phyloP scores from a whole-genome alignment of 2,329 filamentous ascomycete genomes.

The Aspergillus floridensis region DNA sequence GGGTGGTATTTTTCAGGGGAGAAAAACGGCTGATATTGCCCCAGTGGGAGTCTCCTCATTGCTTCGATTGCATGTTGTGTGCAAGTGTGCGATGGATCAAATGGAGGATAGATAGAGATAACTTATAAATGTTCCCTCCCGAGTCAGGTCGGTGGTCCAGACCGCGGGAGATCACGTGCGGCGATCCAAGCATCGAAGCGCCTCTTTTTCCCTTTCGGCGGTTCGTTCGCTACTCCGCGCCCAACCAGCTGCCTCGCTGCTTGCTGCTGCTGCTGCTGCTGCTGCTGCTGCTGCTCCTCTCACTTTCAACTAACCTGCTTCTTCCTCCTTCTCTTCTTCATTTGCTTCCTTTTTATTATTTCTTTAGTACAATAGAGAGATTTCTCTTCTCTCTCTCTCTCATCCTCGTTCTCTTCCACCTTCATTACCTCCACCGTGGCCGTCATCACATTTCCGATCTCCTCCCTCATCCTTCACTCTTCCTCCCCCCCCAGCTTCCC shows the following conservation, averaged over 20 bases:
- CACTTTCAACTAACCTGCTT: neutral
- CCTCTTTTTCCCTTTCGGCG: constrained; percentile 9
- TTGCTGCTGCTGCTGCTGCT: neutral
- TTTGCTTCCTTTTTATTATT: neutral
- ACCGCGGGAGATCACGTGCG: constrained; percentile 20
- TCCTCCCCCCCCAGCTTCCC: constrained; percentile 13
- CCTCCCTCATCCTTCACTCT: neutral
- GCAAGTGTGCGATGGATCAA: neutral
- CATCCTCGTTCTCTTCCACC: neutral
- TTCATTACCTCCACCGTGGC: neutral
- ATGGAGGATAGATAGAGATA: neutral
- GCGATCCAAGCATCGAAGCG: constrained; percentile 16
- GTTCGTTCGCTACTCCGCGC: constrained; percentile 7
- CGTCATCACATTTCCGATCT: neutral
- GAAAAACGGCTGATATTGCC: neutral
- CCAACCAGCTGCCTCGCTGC: constrained; percentile 5
- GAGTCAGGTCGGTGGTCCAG: constrained; percentile 11
- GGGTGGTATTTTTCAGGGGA: neutral
- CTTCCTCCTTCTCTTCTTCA: neutral
- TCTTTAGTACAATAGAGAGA: neutral
- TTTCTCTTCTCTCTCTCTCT: neutral
- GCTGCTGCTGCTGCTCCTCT: neutral
- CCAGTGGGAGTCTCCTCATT: neutral
- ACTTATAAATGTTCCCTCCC: no score
- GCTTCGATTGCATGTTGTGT: neutral